Base-by-base conservation (phyloP, 169 alveolate species). In the Plasmodium berghei region DNA sequence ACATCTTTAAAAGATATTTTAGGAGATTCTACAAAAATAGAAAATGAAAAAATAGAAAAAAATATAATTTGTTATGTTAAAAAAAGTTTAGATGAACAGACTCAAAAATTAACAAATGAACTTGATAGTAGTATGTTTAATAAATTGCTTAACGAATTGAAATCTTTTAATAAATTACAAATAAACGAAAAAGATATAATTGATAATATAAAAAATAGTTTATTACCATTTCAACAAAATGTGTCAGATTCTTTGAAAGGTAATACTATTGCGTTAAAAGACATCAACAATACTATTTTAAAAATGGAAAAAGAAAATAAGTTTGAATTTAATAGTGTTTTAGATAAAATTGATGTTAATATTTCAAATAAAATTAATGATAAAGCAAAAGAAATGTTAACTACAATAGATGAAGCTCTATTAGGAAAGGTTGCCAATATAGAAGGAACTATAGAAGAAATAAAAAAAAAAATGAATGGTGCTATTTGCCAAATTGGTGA, bases 211-310 rank as follows among this genome's bases (percentile, higher is more conserved):
- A 48, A 46, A 22, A 49, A 48, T 34, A 45, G 18, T 16, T 20
- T 64, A 40, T 18, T 16, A 24, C n/a, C 40, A 49, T 42, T 75
- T 34, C 61, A 75, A 52, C 22, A 58, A 56, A 49, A 75, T 63
- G 42, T 75, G 9, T 3, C 20, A 2, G 48, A 63, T 34, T 18
- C 22, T 34, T 14, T 75, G 48, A 77, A 75, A 55, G 20, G 34
- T 4, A 75, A 75, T 26, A 75, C 59, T 12, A 16, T 6, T 16
- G 10, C 59, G 1, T 20, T 75, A 45, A 63, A 63, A 14, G 49
- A 64, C 34, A 75, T 67, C 1, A 75, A 67, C 12, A 75, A 63
- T 55, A 63, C 55, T 9, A 0, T 66, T 56, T 5, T 64, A 18
- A 75, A 67, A 42, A 49, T 40, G 46, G 5, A 49, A 26, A 45